These are phyloP conservation scores for Kwoniella shivajii DNA, from an alignment of 1,284 basidiomycete genomes.

Conservation along the genomic window DNA sequence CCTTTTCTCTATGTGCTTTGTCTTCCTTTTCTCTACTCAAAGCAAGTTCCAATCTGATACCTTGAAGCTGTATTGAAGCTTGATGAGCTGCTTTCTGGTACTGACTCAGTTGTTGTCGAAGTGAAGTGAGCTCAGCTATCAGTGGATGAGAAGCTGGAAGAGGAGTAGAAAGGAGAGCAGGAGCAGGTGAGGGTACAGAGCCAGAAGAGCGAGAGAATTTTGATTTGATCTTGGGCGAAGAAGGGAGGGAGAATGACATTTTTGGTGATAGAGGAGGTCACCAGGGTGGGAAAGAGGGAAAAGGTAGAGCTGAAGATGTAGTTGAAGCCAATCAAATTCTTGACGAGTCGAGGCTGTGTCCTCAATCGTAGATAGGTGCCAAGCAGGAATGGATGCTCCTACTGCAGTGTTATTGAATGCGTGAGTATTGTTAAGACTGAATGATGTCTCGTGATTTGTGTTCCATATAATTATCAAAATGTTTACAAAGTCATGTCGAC, in stretches of 20 bases:
- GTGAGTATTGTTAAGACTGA: too few species aligned
- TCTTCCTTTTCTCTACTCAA: conserved; percentile 47
- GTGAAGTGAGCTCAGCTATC: conserved; percentile 64
- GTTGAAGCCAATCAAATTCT: too few species aligned
- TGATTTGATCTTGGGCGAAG: conserved; percentile 4
- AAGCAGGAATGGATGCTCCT: too few species aligned
- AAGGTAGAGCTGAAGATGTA: too few species aligned
- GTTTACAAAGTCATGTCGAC: too few species aligned
- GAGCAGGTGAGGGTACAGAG: neutral
- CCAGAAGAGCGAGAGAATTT: neutral
- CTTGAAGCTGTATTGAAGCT: conserved; percentile 51
- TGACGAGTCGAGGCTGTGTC: too few species aligned
- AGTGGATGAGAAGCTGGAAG: conserved; percentile 61
- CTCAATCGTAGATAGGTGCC: too few species aligned
- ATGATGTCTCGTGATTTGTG: too few species aligned
- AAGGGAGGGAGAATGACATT: conserved; percentile 3
- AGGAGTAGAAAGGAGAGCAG: neutral
- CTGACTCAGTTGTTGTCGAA: conserved; percentile 64
- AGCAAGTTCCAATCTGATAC: conserved; percentile 47
- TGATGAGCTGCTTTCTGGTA: conserved; percentile 59
- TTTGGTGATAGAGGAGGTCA: too few species aligned
- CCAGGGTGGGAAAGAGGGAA: too few species aligned
- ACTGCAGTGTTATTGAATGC: too few species aligned
- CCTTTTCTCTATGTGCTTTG: conserved; percentile 45
- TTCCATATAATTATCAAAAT: too few species aligned